These are phyloP conservation scores for Metschnikowia rubicola DNA, from an alignment of 805 yeast species.

Conservation along the genomic window DNA sequence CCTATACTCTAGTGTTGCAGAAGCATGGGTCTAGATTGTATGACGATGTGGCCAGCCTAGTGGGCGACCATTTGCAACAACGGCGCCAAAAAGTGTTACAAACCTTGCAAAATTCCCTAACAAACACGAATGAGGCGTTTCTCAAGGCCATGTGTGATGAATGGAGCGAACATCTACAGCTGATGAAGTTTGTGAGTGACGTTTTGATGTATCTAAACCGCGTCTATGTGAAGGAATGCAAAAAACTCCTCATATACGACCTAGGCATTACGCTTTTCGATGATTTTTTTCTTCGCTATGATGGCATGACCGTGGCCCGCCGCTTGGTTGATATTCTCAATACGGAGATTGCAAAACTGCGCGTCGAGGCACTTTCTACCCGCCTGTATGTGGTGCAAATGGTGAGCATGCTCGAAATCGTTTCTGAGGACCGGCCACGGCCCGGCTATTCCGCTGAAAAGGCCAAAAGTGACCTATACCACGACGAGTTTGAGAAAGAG, in stretches of 20 bases:
- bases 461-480: constrained; percentile 50
- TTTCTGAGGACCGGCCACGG: constrained; percentile 37
- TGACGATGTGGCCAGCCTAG: constrained; percentile 50
- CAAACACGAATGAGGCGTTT: constrained; percentile 28
- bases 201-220: constrained; percentile 84
- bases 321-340: constrained; percentile 48
- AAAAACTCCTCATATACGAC: constrained; percentile 64
- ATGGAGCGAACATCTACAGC: constrained; percentile 71
- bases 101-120: constrained; percentile 11
- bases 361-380: constrained; percentile 52
- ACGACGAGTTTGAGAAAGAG: constrained; percentile 61
- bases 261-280: constrained; percentile 68
- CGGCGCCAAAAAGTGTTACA: constrained; percentile 20
- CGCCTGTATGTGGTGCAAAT: constrained; percentile 57
- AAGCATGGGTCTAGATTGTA: constrained; percentile 66
- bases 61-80: constrained; percentile 43
- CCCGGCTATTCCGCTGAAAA: constrained; percentile 16
- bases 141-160: constrained; percentile 36
- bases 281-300: constrained; percentile 51
- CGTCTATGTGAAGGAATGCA: constrained; percentile 71
- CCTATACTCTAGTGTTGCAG: constrained; percentile 70
- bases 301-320: constrained; percentile 49
- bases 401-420: constrained; percentile 67
- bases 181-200: constrained; percentile 78
- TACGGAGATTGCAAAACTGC: constrained; percentile 51